These are phyloP conservation scores for Agarophyton chilense DNA, from an alignment of 23 red algal species.

Conservation along the genomic window DNA sequence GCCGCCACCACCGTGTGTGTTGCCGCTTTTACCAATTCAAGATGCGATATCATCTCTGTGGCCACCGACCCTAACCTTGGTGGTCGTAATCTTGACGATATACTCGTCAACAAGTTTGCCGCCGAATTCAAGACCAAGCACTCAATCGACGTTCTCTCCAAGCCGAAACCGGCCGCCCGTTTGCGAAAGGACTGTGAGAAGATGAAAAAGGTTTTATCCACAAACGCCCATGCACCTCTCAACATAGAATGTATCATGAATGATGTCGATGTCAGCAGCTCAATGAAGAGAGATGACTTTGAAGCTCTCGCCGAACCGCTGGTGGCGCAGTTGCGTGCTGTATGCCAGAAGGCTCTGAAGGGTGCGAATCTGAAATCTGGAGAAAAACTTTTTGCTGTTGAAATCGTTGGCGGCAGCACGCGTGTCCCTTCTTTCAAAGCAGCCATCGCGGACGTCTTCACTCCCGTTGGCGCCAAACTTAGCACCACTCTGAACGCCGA, in stretches of 20 bases:
- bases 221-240: constrained; percentile 75
- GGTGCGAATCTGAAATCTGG: constrained; percentile 33
- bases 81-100: constrained; percentile 88
- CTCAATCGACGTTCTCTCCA: constrained; percentile 73
- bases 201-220: constrained; percentile 90
- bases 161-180: constrained; percentile 68
- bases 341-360: constrained; percentile 57
- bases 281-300: constrained; percentile 72
- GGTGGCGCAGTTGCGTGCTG: constrained; percentile 46
- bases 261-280: constrained; percentile 87
- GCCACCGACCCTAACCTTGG: constrained; percentile 85
- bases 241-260: constrained; percentile 99
- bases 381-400: constrained; percentile 74
- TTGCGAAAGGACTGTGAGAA: constrained; percentile 88
- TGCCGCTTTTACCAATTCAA: constrained; percentile 79
- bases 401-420: constrained; percentile 92
- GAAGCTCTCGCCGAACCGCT: constrained; percentile 77
- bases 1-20: constrained; percentile 80
- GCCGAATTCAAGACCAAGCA: constrained; percentile 79
- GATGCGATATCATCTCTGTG: constrained; percentile 74
- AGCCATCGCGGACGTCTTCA: constrained; percentile 63
- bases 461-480: constrained; percentile 39
- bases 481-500: constrained; percentile 94
- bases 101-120: constrained; percentile 84
- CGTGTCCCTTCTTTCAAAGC: constrained; percentile 86